Evolutionary conservation across 192 early-diverging fungal species (phyloP).

Genomic region (Chytriomyces hyalinus): DNA sequence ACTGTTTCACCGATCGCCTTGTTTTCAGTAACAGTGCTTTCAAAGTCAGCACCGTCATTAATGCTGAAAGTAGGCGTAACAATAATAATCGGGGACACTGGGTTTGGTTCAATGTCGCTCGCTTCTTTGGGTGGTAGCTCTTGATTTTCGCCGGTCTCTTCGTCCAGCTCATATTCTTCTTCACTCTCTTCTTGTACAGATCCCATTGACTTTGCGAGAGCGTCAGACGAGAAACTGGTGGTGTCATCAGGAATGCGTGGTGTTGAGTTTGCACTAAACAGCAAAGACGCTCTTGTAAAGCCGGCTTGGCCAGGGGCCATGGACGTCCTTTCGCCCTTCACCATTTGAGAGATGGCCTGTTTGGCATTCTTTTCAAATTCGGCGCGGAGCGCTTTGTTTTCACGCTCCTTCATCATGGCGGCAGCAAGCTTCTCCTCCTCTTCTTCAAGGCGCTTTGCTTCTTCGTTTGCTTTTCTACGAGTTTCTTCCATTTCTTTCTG

Average conservation of each 20-base stretch:
- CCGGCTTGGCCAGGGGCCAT: background rate
- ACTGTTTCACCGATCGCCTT: too few species aligned
- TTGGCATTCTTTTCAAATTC: slow-evolving; percentile 27
- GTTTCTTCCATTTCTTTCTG: slow-evolving; percentile 35
- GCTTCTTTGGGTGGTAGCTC: too few species aligned
- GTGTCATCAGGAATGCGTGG: background rate
- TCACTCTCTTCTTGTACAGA: background rate
- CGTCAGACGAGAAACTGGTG: background rate
- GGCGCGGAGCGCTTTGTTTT: background rate
- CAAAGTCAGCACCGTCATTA: too few species aligned
- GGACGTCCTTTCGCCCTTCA: slow-evolving; percentile 12
- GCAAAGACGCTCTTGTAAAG: background rate
- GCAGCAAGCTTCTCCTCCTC: slow-evolving; percentile 18
- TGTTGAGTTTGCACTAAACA: background rate
- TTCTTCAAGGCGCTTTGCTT: slow-evolving; percentile 18
- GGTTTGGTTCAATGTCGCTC: too few species aligned
- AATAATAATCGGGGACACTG: too few species aligned
- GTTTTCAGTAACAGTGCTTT: too few species aligned
- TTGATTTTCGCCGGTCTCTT: background rate
- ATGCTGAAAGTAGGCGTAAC: too few species aligned
- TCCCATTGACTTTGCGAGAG: background rate
- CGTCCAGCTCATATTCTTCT: background rate
- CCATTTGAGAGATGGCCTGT: slow-evolving; percentile 16
- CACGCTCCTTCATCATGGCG: slow-evolving; percentile 9
- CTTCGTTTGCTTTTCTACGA: slow-evolving; percentile 22